phyloP scores from a whole-genome alignment of 2,329 filamentous ascomycete genomes.

The Emericellopsis atlantica region DNA sequence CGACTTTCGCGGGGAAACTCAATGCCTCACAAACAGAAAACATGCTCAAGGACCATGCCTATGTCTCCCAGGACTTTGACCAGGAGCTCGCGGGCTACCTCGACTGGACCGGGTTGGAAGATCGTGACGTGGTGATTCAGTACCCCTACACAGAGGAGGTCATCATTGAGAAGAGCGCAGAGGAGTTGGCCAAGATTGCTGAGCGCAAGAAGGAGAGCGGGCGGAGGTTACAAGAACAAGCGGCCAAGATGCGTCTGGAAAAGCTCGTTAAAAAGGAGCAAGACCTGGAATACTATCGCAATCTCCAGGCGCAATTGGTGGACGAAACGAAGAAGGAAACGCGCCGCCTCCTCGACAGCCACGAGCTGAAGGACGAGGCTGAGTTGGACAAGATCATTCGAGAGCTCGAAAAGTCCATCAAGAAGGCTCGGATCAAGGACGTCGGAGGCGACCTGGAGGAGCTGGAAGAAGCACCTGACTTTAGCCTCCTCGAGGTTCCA shows the following conservation, averaged over 20 bases:
- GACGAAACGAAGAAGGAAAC: constrained; percentile 85
- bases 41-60: constrained; percentile 80
- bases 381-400: constrained; percentile 75
- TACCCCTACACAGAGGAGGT: constrained; percentile 91
- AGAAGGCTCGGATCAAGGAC: constrained; percentile 85
- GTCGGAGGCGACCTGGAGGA: constrained; percentile 72
- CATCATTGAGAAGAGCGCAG: constrained; percentile 81
- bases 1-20: constrained; percentile 74
- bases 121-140: constrained; percentile 79
- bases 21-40: constrained; percentile 79
- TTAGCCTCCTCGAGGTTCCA: constrained; percentile 76
- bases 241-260: constrained; percentile 92
- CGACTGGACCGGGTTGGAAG: constrained; percentile 86
- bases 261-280: constrained; percentile 93
- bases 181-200: constrained; percentile 79
- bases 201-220: constrained; percentile 95
- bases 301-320: constrained; percentile 59
- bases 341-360: constrained; percentile 71
- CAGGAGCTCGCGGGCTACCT: constrained; percentile 63
- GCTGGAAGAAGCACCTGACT: constrained; percentile 66
- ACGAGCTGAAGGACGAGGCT: constrained; percentile 84
- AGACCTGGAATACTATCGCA: constrained; percentile 86
- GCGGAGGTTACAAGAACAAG: constrained; percentile 82
- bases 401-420: constrained; percentile 83
- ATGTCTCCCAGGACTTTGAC: constrained; percentile 76